These are phyloP conservation scores for Ustilago trichophora DNA, from an alignment of 1,284 basidiomycete species.

Conservation along the genomic window DNA sequence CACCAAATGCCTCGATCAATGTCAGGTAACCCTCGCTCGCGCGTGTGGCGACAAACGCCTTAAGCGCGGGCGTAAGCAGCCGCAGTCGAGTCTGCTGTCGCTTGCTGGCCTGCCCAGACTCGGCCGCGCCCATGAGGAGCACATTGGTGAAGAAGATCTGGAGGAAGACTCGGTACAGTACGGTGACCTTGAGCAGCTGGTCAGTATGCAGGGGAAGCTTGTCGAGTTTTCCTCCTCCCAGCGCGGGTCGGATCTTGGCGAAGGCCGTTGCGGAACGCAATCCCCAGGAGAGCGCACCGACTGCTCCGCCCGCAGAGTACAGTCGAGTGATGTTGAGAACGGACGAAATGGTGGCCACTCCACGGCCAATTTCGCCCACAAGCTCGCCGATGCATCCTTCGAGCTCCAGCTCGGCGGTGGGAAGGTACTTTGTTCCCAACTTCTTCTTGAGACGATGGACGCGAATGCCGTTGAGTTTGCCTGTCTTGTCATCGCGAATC, in stretches of 20 bases:
- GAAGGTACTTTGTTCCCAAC: slow-evolving; percentile 78
- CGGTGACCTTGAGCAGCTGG: slow-evolving; percentile 70
- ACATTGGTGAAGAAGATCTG: slow-evolving; percentile 94
- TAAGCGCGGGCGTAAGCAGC: slow-evolving; percentile 76
- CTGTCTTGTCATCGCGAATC: slow-evolving; percentile 32
- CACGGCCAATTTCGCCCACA: slow-evolving; percentile 74
- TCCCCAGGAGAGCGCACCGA: slow-evolving; percentile 42
- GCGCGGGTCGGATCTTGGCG: slow-evolving; percentile 66
- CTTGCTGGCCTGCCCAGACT: slow-evolving; percentile 94
- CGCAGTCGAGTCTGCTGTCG: slow-evolving; percentile 86
- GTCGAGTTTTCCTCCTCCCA: slow-evolving; percentile 75
- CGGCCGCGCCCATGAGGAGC: slow-evolving; percentile 82
- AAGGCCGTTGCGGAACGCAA: slow-evolving; percentile 42
- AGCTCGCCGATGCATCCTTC: slow-evolving; percentile 75
- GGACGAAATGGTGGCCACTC: slow-evolving; percentile 76
- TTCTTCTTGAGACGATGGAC: slow-evolving; percentile 80
- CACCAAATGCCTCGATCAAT: slow-evolving; percentile 78
- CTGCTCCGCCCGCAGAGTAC: slow-evolving; percentile 42
- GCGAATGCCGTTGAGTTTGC: slow-evolving; percentile 74
- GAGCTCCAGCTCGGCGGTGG: slow-evolving; percentile 80
- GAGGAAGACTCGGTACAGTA: slow-evolving; percentile 71
- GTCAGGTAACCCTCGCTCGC: slow-evolving; percentile 75
- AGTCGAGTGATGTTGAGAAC: slow-evolving; percentile 72
- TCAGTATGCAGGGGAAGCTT: slow-evolving; percentile 54
- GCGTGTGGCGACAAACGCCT: slow-evolving; percentile 77